Base-by-base conservation (phyloP, 805 yeast species). In the Nakazawaea wickerhamii region DNA sequence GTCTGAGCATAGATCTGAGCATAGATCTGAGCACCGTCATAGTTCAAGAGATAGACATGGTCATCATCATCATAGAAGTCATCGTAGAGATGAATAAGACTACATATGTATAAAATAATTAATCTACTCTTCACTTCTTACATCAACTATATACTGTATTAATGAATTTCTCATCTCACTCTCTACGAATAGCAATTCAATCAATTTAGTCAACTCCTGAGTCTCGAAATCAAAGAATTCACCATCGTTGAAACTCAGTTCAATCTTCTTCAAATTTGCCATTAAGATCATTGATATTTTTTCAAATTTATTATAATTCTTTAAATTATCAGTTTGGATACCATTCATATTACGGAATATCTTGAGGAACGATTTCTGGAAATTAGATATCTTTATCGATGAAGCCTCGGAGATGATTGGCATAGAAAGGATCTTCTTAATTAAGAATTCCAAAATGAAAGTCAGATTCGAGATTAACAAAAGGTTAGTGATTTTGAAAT, bases 191-290 rank as follows among this genome's bases (percentile, higher is more conserved):
- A 73, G 59, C 32, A 70, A 62, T 43, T 64, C 51, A 4, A 76
- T 58, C 41, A 75, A 52, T 9, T 51, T 42, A 6, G 67, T 58
- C 43, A 76, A 53, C 49, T 76, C 82, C 10, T 59, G 57, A 0
- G 80, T 74, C 19, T 64, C 62, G 32, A 73, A 58, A 43, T 73
- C 78, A 48, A 61, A 75, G 36, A 72, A 65, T 28, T 67, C 73
- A 4, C 79, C 81, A 48, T 72, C 71, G 55, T 72, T 73, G 49
- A 76, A 76, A 38, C 61, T 50, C 14, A 65, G 72, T 59, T 75
- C 62, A 34, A 75, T 76, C 32, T 64, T 70, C 30, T 60, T 66
- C 50, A 76, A 60, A 48, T 68, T 74, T 8, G 51, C 49, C 3
- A 49, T 47, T 34, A 64, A 40, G 5, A 64, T 41, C 13, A 53